These are phyloP conservation scores for Spathaspora passalidarum DNA, from an alignment of 805 yeast genomes.

Conservation along the genomic window DNA sequence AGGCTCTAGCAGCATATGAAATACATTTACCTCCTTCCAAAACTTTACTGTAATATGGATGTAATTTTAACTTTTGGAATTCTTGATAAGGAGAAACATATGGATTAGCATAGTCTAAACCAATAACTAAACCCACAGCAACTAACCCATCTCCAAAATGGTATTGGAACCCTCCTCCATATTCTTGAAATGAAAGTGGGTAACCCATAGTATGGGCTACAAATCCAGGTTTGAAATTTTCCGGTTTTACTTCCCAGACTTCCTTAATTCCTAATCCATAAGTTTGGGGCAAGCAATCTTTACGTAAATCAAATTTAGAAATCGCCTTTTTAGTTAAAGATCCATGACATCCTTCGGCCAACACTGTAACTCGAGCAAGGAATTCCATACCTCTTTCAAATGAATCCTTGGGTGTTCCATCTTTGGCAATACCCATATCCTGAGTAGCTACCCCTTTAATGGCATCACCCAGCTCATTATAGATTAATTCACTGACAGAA, in stretches of 20 bases:
- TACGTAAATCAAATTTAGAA: slow-evolving; percentile 63
- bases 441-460: slow-evolving; percentile 91
- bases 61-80: slow-evolving; percentile 90
- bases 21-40: slow-evolving; percentile 89
- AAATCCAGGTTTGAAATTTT: slow-evolving; percentile 73
- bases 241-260: slow-evolving; percentile 91
- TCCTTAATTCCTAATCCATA: slow-evolving; percentile 96
- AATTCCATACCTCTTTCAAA: slow-evolving; percentile 98
- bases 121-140: slow-evolving; percentile 90
- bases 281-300: slow-evolving; percentile 70
- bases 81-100: slow-evolving; percentile 94
- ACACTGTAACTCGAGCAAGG: slow-evolving; percentile 81
- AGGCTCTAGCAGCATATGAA: slow-evolving; percentile 92
- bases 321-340: slow-evolving; percentile 80
- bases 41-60: slow-evolving; percentile 74
- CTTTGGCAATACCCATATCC: slow-evolving; percentile 80
- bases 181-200: slow-evolving; percentile 70
- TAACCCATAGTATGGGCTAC: slow-evolving; percentile 88
- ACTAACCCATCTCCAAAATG: slow-evolving; percentile 94
- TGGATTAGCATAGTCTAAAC: slow-evolving; percentile 92
- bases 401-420: slow-evolving; percentile 74
- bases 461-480: slow-evolving; percentile 46
- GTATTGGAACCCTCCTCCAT: slow-evolving; percentile 97
- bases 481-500: slow-evolving; percentile 76
- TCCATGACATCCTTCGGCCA: slow-evolving; percentile 99